These are phyloP conservation scores for Mucor racemosus DNA, from an alignment of 371 early-diverging fungal genomes.

Conservation along the genomic window DNA sequence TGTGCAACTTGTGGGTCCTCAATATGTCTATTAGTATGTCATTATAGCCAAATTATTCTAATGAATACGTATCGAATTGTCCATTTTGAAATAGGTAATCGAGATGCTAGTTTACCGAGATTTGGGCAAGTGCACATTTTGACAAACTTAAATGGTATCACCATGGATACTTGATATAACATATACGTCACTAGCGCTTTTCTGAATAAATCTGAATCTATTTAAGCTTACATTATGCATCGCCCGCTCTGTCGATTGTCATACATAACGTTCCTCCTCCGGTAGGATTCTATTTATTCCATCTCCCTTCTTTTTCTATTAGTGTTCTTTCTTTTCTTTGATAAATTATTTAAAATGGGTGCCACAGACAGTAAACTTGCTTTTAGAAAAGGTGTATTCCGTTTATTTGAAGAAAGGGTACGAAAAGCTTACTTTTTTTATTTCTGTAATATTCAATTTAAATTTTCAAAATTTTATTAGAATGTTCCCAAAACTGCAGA, in stretches of 20 bases:
- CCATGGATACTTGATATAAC: too few species aligned
- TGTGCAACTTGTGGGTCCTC: conserved; percentile 11
- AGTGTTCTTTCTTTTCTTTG: neutral
- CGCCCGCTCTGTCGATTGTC: neutral
- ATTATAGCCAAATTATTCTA: too few species aligned
- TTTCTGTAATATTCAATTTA: neutral
- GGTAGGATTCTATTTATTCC: neutral
- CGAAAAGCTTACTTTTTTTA: neutral
- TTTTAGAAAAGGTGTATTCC: conserved; percentile 81
- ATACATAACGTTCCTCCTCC: neutral
- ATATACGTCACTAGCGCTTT: too few species aligned
- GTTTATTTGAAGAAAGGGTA: conserved; percentile 76
- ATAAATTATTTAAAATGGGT: conserved; percentile 61
- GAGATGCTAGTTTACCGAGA: too few species aligned
- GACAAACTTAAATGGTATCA: too few species aligned
- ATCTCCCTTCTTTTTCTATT: neutral
- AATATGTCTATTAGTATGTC: neutral
- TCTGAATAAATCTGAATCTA: too few species aligned
- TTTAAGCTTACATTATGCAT: neutral
- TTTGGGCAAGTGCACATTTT: too few species aligned
- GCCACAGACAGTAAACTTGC: conserved; percentile 83
- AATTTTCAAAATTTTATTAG: neutral
- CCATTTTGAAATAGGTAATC: too few species aligned
- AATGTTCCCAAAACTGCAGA: conserved; percentile 55
- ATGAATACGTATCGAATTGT: too few species aligned